Conservation (phyloP, 1,284 basidiomycete genomes). For the Omphalotus olearius region DNA sequence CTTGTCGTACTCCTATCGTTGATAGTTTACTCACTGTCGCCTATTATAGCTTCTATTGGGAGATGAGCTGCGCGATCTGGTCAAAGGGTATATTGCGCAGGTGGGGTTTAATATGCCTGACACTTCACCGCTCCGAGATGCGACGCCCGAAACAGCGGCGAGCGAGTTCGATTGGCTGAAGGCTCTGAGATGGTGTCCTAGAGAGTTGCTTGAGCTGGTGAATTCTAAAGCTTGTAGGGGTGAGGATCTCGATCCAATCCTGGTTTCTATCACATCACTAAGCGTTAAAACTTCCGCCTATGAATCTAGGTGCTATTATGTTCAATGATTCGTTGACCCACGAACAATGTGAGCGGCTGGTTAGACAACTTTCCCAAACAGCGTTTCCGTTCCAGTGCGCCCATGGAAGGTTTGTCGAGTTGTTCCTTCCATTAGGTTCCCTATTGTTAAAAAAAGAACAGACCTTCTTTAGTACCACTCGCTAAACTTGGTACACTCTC, state of each 20-base stretch:
- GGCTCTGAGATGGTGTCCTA: slow-evolving; percentile 75
- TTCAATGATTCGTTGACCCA: slow-evolving; percentile 80
- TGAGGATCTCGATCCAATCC: slow-evolving; percentile 25
- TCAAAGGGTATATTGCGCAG: slow-evolving; percentile 58
- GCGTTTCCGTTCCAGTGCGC: slow-evolving; percentile 91
- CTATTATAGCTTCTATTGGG: slow-evolving; percentile 51
- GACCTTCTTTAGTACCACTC: slow-evolving; percentile 47
- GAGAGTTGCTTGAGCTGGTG: slow-evolving; percentile 72
- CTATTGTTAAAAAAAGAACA: slow-evolving; percentile 17
- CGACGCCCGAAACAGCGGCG: slow-evolving; percentile 19
- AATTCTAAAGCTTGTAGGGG: slow-evolving; percentile 94
- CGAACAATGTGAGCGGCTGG: slow-evolving; percentile 68
- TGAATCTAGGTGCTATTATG: slow-evolving; percentile 84
- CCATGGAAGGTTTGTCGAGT: slow-evolving; percentile 66
- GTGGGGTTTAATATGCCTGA: slow-evolving; percentile 32
- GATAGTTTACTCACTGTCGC: slow-evolving; percentile 4
- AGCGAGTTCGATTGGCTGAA: slow-evolving; percentile 58
- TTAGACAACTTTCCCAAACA: slow-evolving; percentile 64
- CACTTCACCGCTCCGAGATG: slow-evolving; percentile 14
- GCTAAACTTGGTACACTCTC: slow-evolving; percentile 24
- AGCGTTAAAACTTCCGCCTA: background rate
- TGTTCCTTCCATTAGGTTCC: slow-evolving; percentile 11
- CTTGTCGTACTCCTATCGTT: slow-evolving; percentile 7
- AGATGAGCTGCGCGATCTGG: slow-evolving; percentile 61
- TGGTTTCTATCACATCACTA: no score